A percentile compares a stretch with the other conserved stretches of the same genome.
Conservation (phyloP, 192 early-diverging fungal genomes). For the Backusella sp. region DNA sequence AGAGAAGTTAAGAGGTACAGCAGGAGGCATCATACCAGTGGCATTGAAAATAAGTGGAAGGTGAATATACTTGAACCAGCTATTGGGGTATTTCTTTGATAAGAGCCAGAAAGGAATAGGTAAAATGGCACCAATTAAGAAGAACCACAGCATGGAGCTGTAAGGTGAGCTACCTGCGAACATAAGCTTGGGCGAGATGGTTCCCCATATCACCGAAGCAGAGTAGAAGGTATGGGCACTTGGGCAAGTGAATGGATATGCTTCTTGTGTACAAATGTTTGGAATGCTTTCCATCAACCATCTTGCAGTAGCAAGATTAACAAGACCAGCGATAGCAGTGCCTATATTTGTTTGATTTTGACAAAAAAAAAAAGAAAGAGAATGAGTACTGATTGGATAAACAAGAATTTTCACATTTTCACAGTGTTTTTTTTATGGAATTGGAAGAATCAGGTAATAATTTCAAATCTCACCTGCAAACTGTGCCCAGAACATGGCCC, state of each 20-base stretch:
- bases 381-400: background rate
- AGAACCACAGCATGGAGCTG: conserved; percentile 39
- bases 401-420: too few species aligned
- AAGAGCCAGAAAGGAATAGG: conserved; percentile 58
- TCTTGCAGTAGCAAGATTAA: conserved; percentile 47
- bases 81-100: conserved; percentile 49
- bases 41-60: conserved; percentile 55
- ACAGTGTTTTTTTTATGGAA: too few species aligned
- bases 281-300: conserved; percentile 43
- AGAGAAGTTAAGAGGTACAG: conserved; percentile 43
- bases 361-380: background rate
- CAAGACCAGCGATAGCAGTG: conserved; percentile 55
- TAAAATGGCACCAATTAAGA: conserved; percentile 53
- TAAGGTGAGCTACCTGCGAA: conserved; percentile 49
- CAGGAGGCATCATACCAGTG: conserved; percentile 54
- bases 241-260: conserved; percentile 47
- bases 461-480: conserved; percentile 35
- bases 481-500: conserved; percentile 60
- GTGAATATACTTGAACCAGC: conserved; percentile 49
- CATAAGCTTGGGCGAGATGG: conserved; percentile 66
- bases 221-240: conserved; percentile 59
- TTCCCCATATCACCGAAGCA: conserved; percentile 72
- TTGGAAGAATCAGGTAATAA: background rate
- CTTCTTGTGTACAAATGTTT: conserved; percentile 40
- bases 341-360: background rate